Evolutionary conservation across 129 eudicot genomes (phyloP).

Genomic region (Deinandra increscens): DNA sequence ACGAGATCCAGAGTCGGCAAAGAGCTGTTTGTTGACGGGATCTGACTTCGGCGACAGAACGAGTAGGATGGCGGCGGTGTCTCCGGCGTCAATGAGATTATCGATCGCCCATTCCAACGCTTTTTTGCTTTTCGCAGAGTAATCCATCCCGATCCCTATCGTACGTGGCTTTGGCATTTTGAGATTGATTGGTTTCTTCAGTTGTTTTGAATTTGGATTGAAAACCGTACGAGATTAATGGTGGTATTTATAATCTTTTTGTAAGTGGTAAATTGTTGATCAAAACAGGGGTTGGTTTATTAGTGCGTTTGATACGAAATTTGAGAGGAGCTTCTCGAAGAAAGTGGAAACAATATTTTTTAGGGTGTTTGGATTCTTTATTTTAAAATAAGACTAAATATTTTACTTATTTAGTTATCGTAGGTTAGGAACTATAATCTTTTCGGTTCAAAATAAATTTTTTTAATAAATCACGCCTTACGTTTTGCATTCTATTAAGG

Average conservation of each 20-base stretch:
- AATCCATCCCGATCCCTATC: conserved; percentile 72
- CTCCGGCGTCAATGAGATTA: conserved; percentile 55
- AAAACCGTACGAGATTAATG: background rate
- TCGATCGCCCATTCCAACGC: conserved; percentile 64
- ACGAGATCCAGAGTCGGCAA: conserved; percentile 81
- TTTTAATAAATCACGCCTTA: no score
- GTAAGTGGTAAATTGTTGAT: background rate
- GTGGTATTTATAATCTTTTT: conserved; percentile 25
- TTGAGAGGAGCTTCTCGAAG: conserved; percentile 35
- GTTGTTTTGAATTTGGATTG: background rate
- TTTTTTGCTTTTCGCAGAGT: conserved; percentile 68
- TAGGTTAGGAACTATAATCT: no score
- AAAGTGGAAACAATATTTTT: conserved; percentile 28
- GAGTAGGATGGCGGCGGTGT: conserved; percentile 47
- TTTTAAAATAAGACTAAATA: no score
- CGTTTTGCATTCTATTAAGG: no score
- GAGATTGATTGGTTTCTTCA: background rate
- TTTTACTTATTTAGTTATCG: no score
- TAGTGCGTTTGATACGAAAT: background rate
- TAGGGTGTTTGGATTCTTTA: background rate
- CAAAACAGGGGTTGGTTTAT: background rate
- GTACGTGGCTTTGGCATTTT: conserved; percentile 55
- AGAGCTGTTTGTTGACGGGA: conserved; percentile 65
- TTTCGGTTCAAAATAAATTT: no score
- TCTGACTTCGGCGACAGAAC: conserved; percentile 66